Base-by-base conservation (phyloP, 1,284 basidiomycete species). In the Sphaerobolus stellatus region DNA sequence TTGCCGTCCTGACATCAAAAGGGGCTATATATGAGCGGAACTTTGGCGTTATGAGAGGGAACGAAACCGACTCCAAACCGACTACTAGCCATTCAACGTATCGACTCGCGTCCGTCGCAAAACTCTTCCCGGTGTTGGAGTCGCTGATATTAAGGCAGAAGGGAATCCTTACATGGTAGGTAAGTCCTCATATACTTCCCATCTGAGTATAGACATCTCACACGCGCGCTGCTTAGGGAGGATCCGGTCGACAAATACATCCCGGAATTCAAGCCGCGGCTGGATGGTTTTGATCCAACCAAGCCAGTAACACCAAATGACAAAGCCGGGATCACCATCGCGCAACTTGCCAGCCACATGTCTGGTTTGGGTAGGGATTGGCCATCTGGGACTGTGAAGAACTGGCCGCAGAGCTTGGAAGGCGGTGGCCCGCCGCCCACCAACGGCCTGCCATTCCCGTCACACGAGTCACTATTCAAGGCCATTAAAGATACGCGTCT, bases 31-130 rank as follows among this genome's bases (percentile, higher is more conserved):
- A 70, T 51, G 69, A 76, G 56, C 53, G 61, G 22, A 69, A 70
- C 27, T 73, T 71, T 56, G 74, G 76, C 5, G 53, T 64, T 13
- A 52, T 71, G 31, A 67, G 70, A 41, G 77, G 73, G n/a, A 80
- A 81, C 56, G 78, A 78, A 59, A 68, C 74, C 4, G 62, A 62
- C 4, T 54, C 58, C 14, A 50, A 22, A 56, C 62, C 20, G 66
- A 74, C 4, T 65, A 71, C 16, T 41, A 67, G 70, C 31, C 59
- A 80, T 61, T 74, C 78, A 0, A 69, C 76, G 53, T 80, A 79
- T 58, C 70, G 79, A 28, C 64, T 80, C 24, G 78, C 77, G 2
- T 78, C 74, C 47, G 71, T 79, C 52, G 73, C 75, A 4, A 81
- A 81, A 61, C 64, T 80, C 56, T 79, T 79, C 59, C 71, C 73